A percentile compares a stretch with the other conserved stretches of the same genome.
Conservation (phyloP, 129 eudicot genomes). For the Arctium lappa region DNA sequence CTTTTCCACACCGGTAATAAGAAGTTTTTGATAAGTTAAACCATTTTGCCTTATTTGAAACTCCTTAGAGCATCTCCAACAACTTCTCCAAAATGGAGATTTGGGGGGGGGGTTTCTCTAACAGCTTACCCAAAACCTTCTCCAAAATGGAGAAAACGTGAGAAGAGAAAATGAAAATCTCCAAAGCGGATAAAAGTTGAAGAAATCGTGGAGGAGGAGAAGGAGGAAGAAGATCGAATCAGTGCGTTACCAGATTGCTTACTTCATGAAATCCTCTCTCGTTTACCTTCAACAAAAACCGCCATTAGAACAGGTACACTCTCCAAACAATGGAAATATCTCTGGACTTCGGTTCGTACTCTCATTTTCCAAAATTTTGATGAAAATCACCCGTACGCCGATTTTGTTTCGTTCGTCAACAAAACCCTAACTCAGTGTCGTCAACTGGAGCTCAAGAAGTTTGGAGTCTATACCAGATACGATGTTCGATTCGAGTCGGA, state of each 20-base stretch:
- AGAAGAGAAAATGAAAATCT: neutral
- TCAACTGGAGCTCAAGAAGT: conserved; percentile 6
- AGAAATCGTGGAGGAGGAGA: neutral
- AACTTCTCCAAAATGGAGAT: too few species aligned
- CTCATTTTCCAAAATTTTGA: neutral
- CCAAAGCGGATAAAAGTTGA: conserved; percentile 11
- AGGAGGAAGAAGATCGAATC: conserved; percentile 17
- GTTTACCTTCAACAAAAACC: conserved; percentile 17
- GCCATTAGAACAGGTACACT: conserved; percentile 20
- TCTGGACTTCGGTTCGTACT: conserved; percentile 8
- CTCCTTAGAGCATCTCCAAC: too few species aligned
- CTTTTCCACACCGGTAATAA: too few species aligned
- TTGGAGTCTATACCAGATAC: neutral
- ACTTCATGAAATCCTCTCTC: conserved; percentile 13
- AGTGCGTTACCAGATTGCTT: conserved; percentile 21
- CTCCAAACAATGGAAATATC: conserved; percentile 17
- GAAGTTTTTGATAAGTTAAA: too few species aligned
- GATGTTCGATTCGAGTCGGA: neutral
- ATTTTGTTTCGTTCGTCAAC: conserved; percentile 16
- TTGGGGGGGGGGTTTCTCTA: too few species aligned
- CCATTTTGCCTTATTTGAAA: too few species aligned
- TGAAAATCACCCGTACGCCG: neutral
- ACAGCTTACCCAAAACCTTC: too few species aligned
- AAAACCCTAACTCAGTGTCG: conserved; percentile 27
- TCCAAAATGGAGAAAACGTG: too few species aligned